Evolutionary conservation across 768 basidiomycete genomes (phyloP).

Genomic region (Hirschioporus abietinus): DNA sequence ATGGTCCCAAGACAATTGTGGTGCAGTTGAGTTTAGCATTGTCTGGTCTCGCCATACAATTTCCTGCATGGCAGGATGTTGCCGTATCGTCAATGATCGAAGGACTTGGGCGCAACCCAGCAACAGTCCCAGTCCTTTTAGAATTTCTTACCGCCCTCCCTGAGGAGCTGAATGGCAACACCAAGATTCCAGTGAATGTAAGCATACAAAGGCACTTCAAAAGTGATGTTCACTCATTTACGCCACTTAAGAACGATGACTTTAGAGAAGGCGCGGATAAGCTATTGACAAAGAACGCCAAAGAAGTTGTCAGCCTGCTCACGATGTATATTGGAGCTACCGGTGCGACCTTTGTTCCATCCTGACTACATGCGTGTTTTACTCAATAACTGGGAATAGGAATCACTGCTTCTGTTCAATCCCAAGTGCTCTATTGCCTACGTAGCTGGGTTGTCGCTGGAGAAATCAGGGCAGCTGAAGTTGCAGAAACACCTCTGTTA

Average conservation of each 20-base stretch:
- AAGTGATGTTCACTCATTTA: not conserved
- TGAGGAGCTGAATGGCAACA: slow-evolving; percentile 81
- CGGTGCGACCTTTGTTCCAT: slow-evolving; percentile 40
- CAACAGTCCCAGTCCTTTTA: slow-evolving; percentile 75
- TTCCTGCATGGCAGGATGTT: slow-evolving; percentile 72
- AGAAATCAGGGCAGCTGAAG: slow-evolving; percentile 58
- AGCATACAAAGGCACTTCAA: slow-evolving; percentile 24
- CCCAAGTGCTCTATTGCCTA: slow-evolving; percentile 78
- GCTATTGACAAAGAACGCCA: slow-evolving; percentile 65
- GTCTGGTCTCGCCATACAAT: slow-evolving; percentile 86
- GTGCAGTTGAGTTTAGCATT: slow-evolving; percentile 88
- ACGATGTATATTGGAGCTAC: slow-evolving; percentile 84
- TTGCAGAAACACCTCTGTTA: slow-evolving; percentile 78
- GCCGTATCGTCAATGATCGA: slow-evolving; percentile 80
- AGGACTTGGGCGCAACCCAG: slow-evolving; percentile 77
- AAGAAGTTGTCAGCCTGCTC: slow-evolving; percentile 70
- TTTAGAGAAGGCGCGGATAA: slow-evolving; percentile 54
- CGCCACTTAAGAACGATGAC: slow-evolving; percentile 58
- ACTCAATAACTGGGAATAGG: slow-evolving; percentile 42
- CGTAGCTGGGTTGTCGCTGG: slow-evolving; percentile 87
- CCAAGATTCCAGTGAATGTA: slow-evolving; percentile 84
- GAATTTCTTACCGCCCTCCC: slow-evolving; percentile 90
- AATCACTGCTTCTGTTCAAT: slow-evolving; percentile 72
- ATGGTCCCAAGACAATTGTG: slow-evolving; percentile 78
- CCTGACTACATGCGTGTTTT: not conserved